These are phyloP conservation scores for Avicennia marina DNA, from an alignment of 257 asterid species.

Conservation along the genomic window DNA sequence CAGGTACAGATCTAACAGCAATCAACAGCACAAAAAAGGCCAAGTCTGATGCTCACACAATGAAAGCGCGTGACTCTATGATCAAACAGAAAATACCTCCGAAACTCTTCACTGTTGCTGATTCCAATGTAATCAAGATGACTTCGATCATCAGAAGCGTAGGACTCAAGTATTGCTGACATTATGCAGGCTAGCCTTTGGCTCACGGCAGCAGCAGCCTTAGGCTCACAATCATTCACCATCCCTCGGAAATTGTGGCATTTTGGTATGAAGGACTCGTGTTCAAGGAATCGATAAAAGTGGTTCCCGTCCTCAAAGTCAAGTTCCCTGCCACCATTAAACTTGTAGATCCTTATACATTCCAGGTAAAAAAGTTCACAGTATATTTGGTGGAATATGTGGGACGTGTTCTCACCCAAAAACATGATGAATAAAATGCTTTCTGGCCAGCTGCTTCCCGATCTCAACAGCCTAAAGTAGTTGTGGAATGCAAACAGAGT, in stretches of 20 bases:
- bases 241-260: constrained; percentile 77
- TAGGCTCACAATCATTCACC: constrained; percentile 62
- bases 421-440: constrained; percentile 83
- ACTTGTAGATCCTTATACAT: background rate
- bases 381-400: too few species aligned
- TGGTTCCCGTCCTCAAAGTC: constrained; percentile 87
- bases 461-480: constrained; percentile 62
- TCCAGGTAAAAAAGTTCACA: too few species aligned
- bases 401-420: constrained; percentile 54
- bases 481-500: too few species aligned
- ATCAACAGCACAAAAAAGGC: too few species aligned
- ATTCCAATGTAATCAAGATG: constrained; percentile 67
- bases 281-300: constrained; percentile 83
- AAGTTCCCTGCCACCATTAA: constrained; percentile 48
- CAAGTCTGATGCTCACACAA: background rate
- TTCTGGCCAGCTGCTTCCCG: constrained; percentile 70
- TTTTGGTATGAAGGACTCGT: constrained; percentile 76
- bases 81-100: constrained; percentile 49
- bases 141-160: constrained; percentile 65
- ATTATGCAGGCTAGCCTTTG: constrained; percentile 59
- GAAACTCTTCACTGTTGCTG: constrained; percentile 92
- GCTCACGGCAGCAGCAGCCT: constrained; percentile 43
- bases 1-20: too few species aligned
- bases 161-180: constrained; percentile 86
- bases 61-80: too few species aligned